Conservation (phyloP, 2,329 filamentous ascomycete genomes). For the Neonectria faginata region DNA sequence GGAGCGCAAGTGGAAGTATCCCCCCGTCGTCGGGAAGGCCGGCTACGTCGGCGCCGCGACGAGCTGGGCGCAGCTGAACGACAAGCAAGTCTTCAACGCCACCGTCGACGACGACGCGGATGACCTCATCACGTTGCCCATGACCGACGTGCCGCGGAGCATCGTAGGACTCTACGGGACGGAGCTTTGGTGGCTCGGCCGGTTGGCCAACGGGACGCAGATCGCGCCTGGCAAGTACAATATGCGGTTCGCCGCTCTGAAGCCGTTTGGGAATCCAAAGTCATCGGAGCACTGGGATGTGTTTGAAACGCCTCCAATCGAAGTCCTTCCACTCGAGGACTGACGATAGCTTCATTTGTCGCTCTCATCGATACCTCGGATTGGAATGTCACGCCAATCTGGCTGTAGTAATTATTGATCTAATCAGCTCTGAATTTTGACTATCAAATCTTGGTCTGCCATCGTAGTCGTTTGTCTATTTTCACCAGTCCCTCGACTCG, state of each 20-base stretch:
- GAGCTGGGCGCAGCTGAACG: slow-evolving; percentile 2
- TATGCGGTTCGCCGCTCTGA: slow-evolving; percentile 28
- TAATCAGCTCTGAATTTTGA: not conserved
- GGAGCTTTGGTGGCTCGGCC: slow-evolving; percentile 34
- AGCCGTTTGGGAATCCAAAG: slow-evolving; percentile 25
- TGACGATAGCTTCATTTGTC: not conserved
- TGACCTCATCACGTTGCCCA: slow-evolving; percentile 11
- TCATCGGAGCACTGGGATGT: slow-evolving; percentile 12
- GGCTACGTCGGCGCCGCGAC: slow-evolving; percentile 24
- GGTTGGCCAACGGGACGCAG: slow-evolving; percentile 22
- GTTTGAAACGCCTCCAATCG: not conserved
- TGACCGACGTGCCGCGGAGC: slow-evolving; percentile 7
- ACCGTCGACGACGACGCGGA: slow-evolving; percentile 2
- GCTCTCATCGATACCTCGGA: too few relatives aligned
- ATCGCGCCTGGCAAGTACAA: slow-evolving; percentile 28
- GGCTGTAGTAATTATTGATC: too few relatives aligned
- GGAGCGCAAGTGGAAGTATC: slow-evolving; percentile 28
- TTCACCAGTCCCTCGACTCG: not conserved
- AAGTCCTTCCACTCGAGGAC: not conserved
- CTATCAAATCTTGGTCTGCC: not conserved
- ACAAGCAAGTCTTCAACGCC: not conserved
- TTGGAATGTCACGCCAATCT: too few relatives aligned
- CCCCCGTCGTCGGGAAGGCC: slow-evolving; percentile 12
- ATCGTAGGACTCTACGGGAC: slow-evolving; percentile 16
- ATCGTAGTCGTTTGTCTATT: not conserved